Evolutionary conservation across 805 yeast genomes (phyloP).

Genomic region (Candida xyloterini): DNA sequence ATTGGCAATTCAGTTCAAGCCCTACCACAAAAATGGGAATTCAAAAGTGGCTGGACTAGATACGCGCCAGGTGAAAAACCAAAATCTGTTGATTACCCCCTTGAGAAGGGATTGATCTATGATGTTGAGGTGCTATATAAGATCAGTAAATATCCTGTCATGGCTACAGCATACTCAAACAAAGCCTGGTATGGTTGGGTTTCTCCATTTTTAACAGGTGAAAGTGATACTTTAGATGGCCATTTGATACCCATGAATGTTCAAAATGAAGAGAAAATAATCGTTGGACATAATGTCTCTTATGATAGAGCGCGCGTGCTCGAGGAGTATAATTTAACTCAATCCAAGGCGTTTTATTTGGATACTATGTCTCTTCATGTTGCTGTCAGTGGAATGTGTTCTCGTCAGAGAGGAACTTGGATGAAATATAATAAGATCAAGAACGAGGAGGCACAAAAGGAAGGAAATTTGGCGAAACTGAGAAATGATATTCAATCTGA

Average conservation of each 20-base stretch:
- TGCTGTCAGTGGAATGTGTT: conserved; percentile 88
- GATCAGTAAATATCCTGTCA: conserved; percentile 64
- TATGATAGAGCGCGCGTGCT: conserved; percentile 83
- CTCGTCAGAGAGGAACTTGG: conserved; percentile 84
- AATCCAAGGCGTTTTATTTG: conserved; percentile 70
- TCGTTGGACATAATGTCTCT: conserved; percentile 88
- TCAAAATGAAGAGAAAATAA: conserved; percentile 45
- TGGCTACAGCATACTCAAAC: conserved; percentile 76
- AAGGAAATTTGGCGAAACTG: conserved; percentile 16
- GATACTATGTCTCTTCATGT: conserved; percentile 94
- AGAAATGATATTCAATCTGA: conserved; percentile 23
- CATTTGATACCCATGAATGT: conserved; percentile 79
- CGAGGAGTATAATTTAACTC: conserved; percentile 75
- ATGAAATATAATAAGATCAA: conserved; percentile 50
- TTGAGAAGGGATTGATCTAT: conserved; percentile 70
- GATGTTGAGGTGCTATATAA: conserved; percentile 89
- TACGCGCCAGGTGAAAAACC: conserved; percentile 60
- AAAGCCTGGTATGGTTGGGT: conserved; percentile 95
- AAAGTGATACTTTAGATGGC: conserved; percentile 41
- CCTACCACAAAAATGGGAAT: conserved; percentile 51
- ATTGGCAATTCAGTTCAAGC: conserved; percentile 34
- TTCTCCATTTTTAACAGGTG: conserved; percentile 73
- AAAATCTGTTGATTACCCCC: conserved; percentile 59
- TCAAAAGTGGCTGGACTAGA: conserved; percentile 76
- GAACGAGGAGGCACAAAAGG: conserved; percentile 19